Conservation (phyloP, 1,284 basidiomycete species). For the Apiotrichum siamense region DNA sequence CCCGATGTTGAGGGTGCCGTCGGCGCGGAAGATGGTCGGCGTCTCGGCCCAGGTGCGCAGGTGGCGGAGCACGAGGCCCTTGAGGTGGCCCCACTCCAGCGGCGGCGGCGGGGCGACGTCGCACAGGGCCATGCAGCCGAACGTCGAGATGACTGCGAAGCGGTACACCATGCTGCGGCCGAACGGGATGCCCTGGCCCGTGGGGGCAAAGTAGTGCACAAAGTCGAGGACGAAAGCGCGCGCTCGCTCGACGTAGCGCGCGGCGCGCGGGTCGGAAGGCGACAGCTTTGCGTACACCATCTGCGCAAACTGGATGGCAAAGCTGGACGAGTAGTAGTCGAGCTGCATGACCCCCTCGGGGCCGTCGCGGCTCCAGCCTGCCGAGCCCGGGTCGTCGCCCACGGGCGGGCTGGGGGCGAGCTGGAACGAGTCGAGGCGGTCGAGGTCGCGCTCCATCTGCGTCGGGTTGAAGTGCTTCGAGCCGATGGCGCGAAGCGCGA, state of each 20-base stretch:
- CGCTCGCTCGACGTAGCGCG: conserved; percentile 60
- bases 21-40: conserved; percentile 51
- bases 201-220: conserved; percentile 65
- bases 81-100: conserved; percentile 62
- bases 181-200: conserved; percentile 68
- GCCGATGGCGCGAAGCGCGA: conserved; percentile 60
- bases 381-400: conserved; percentile 46
- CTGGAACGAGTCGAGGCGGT: conserved; percentile 72
- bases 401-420: conserved; percentile 47
- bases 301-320: conserved; percentile 70
- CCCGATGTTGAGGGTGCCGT: conserved; percentile 68
- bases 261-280: conserved; percentile 61
- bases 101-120: conserved; percentile 63
- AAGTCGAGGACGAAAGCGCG: conserved; percentile 62
- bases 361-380: conserved; percentile 68
- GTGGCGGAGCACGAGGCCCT: conserved; percentile 66
- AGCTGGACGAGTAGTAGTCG: conserved; percentile 72
- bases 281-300: conserved; percentile 59
- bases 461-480: conserved; percentile 56
- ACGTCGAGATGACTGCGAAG: conserved; percentile 71
- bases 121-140: conserved; percentile 66
- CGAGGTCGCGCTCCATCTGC: conserved; percentile 66
- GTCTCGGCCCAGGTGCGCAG: conserved; percentile 64
- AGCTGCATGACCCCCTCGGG: conserved; percentile 70
- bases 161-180: conserved; percentile 70